phyloP scores from a whole-genome alignment of 768 basidiomycete species.

The Obba rivulosa region DNA sequence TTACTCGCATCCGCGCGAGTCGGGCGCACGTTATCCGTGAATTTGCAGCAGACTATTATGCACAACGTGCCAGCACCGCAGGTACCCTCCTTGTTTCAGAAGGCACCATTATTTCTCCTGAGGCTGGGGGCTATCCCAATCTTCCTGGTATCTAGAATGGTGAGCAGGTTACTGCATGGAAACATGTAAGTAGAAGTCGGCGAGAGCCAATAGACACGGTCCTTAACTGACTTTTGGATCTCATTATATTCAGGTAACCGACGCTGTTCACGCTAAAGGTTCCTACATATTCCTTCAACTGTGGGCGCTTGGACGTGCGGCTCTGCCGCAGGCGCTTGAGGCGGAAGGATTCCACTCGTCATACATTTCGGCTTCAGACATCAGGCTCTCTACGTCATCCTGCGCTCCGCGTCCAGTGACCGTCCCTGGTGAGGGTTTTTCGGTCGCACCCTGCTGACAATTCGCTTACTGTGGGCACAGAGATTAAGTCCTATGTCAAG shows the following conservation, averaged over 20 bases:
- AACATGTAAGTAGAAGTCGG: constrained; percentile 29
- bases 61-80: constrained; percentile 38
- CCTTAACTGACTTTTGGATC: not conserved
- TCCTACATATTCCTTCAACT: constrained; percentile 51
- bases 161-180: constrained; percentile 53
- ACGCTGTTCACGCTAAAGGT: constrained; percentile 50
- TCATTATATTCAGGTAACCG: constrained; percentile 38
- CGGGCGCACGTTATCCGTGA: constrained; percentile 30
- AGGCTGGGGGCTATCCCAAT: constrained; percentile 43
- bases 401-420: constrained; percentile 19
- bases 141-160: constrained; percentile 60
- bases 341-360: constrained; percentile 29
- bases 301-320: constrained; percentile 47
- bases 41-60: constrained; percentile 41
- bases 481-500: constrained; percentile 33
- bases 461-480: not conserved
- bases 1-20: constrained; percentile 41
- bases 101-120: constrained; percentile 44
- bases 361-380: constrained; percentile 30
- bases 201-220: not conserved
- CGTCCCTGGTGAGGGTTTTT: constrained; percentile 8
- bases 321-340: constrained; percentile 27
- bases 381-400: constrained; percentile 16
- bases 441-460: not conserved
- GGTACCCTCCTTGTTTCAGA: constrained; percentile 56